These are phyloP conservation scores for Aspergillus alliaceus DNA, from an alignment of 2,329 filamentous ascomycete species.

Conservation along the genomic window DNA sequence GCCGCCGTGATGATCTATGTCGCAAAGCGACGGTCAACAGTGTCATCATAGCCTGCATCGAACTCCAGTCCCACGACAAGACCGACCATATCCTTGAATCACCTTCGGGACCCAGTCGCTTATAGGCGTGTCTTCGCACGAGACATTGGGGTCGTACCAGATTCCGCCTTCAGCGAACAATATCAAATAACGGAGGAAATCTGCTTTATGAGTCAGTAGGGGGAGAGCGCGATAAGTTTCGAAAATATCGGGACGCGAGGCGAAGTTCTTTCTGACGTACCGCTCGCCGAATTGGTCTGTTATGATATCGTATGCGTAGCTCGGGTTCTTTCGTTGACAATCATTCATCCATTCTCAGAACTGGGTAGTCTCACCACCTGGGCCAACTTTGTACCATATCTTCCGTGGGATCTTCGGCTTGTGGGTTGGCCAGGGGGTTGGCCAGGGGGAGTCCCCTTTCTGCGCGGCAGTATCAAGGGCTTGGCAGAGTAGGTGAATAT, in stretches of 20 bases:
- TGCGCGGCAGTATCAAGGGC: not conserved
- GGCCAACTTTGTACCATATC: not conserved
- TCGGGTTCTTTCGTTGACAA: not conserved
- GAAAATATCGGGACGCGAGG: constrained; percentile 39
- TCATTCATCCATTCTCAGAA: not conserved
- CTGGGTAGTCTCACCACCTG: not conserved
- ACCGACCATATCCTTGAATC: constrained; percentile 28
- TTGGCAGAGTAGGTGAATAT: not conserved
- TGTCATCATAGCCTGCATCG: constrained; percentile 1
- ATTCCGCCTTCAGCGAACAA: constrained; percentile 42
- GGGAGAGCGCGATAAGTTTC: constrained; percentile 33
- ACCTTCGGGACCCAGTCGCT: constrained; percentile 37
- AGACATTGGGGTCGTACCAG: constrained; percentile 45
- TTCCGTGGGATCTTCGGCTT: not conserved
- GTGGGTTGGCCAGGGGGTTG: no score
- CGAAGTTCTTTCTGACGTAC: constrained; percentile 35
- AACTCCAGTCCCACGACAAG: constrained; percentile 42
- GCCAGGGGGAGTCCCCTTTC: no score
- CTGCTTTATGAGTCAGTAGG: constrained; percentile 42
- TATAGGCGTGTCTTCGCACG: constrained; percentile 32
- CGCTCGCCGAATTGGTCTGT: constrained; percentile 31
- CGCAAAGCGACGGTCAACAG: constrained; percentile 6
- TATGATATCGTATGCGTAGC: not conserved
- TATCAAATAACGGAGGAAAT: constrained; percentile 46
- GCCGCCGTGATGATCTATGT: constrained; percentile 10